Evolutionary conservation across 805 yeast genomes (phyloP), one percentile per base, ranked within the genome.

Genomic region (Wickerhamia fluorescens): DNA sequence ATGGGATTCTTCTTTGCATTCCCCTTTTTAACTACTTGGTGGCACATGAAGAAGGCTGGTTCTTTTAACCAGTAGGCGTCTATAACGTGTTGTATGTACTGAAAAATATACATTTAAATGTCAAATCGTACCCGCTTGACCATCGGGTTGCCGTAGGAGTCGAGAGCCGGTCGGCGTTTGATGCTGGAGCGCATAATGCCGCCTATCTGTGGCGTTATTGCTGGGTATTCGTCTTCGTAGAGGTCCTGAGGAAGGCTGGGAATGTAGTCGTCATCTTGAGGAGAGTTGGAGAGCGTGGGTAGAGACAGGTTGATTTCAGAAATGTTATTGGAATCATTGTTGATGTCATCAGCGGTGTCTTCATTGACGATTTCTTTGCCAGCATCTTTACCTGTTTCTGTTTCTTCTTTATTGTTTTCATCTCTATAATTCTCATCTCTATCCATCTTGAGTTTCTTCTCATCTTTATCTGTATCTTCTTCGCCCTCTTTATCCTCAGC

Each of bases 11-110:
- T 58, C 51, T 58, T 58, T 37, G 47, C 58, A 29, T 61, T 63
- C 60, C 96, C 97, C 53, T 81, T 85, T 68, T 67, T 81, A 51
- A 75, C 87, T 33, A 66, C 73, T 41, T 78, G 62, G 64, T 84
- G 78, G 68, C 92, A 85, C 71, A 66, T 85, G 68, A 82, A 79
- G 75, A 88, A 88, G 74, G 67, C 89, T 38, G 96, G 96, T 55
- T 33, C 38, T 24, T 35, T 35, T 16, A 27, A 24, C 18, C 28
- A 24, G 31, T 27, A 20, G 14, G 11, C 20, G 7, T 18, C 10
- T 7, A 18, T 18, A 8, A 7, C n/a, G n/a, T n/a, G n/a, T n/a
- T n/a, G n/a, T n/a, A n/a, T n/a, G n/a, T n/a, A n/a, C n/a, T n/a
- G n/a, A n/a, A n/a, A n/a, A n/a, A n/a, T n/a, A n/a, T n/a, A n/a